These are phyloP conservation scores for slime mould (Dictyostelium discoideum) DNA, from an alignment of 78 protist genomes.

Conservation along the genomic window dicty_2.7 NC_007091.3:2118001-2118500, in stretches of 20 bases:
- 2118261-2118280: background rate
- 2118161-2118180: background rate
- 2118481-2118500: no score
- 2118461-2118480: no score
- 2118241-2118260: background rate
- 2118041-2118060: background rate
- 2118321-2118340: background rate
- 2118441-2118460: background rate
- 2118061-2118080: background rate
- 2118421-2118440: background rate
- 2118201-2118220: background rate
- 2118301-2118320: background rate
- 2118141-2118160: background rate
- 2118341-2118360: background rate
- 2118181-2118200: background rate
- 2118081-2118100: background rate
- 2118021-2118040: background rate
- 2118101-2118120: background rate
- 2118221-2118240: background rate
- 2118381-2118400: conserved; percentile 13
- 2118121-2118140: background rate
- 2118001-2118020: background rate
- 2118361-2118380: background rate
- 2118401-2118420: background rate
- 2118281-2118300: background rate